A percentile compares a stretch with the other conserved stretches of the same genome.
These are phyloP conservation scores for Exophiala lecanii-corni DNA, from an alignment of 2,329 filamentous ascomycete species.

Conservation along the genomic window DNA sequence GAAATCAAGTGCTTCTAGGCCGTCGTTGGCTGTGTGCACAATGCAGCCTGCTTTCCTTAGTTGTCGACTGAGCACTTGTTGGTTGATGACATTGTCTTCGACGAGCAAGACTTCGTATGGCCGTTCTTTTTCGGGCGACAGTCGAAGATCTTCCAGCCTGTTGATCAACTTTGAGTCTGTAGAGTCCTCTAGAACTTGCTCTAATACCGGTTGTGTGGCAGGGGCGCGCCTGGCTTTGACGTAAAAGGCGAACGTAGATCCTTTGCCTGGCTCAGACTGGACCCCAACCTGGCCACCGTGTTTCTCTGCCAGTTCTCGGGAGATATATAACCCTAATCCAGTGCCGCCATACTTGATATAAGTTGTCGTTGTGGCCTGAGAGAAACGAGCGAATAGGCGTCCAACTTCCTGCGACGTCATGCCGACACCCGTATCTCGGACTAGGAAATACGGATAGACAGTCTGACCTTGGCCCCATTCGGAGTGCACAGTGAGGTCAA, in stretches of 20 bases:
- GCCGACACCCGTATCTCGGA: constrained; percentile 71
- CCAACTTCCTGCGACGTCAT: constrained; percentile 66
- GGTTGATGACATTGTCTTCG: constrained; percentile 41
- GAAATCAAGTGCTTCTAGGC: neutral
- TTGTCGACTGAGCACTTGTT: constrained; percentile 30
- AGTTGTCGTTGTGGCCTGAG: constrained; percentile 68
- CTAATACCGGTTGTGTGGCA: neutral
- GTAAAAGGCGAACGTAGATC: constrained; percentile 55
- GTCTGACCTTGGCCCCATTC: constrained; percentile 54
- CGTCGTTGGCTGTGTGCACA: neutral
- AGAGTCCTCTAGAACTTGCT: neutral
- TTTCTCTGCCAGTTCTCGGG: constrained; percentile 67
- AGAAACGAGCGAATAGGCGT: constrained; percentile 70
- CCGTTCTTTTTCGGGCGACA: neutral
- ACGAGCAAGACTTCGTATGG: constrained; percentile 33
- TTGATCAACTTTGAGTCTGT: neutral
- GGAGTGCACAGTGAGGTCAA: no score
- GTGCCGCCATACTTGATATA: constrained; percentile 75
- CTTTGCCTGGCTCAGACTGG: constrained; percentile 48
- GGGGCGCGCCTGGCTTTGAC: constrained; percentile 33
- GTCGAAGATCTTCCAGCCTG: neutral
- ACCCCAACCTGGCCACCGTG: constrained; percentile 79
- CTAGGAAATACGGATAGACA: constrained; percentile 64
- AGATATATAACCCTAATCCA: constrained; percentile 73
- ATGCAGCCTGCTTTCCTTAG: neutral